phyloP scores from a whole-genome alignment of 495 filamentous ascomycete species.

The Copromyces sp. region DNA sequence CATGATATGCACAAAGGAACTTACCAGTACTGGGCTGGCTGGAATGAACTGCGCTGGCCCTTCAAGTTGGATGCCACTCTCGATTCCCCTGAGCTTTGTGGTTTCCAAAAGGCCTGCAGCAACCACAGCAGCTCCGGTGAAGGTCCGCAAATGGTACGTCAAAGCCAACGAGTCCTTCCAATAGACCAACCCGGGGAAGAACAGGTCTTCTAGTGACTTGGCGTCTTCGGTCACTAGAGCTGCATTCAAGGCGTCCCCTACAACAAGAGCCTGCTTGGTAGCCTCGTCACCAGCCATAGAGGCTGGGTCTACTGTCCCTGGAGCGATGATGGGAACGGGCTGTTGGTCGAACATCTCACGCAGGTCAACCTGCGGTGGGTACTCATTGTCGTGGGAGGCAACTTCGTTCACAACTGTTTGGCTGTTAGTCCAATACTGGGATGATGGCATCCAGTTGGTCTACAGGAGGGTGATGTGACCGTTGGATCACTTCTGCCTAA shows the following conservation, averaged over 20 bases:
- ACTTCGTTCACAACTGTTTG: no score
- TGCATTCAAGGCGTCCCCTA: conserved; percentile 8
- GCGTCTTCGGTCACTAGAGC: conserved; percentile 10
- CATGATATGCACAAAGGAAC: background rate
- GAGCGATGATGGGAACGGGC: conserved; percentile 13
- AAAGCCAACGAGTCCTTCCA: conserved; percentile 25
- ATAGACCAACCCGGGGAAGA: conserved; percentile 15
- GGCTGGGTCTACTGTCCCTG: conserved; percentile 7
- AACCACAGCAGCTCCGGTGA: conserved; percentile 5
- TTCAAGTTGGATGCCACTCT: conserved; percentile 4
- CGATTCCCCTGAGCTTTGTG: conserved; percentile 6
- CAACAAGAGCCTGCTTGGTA: background rate
- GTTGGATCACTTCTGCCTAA: no score
- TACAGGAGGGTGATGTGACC: no score
- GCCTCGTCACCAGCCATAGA: conserved; percentile 2
- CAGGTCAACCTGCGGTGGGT: conserved; percentile 8
- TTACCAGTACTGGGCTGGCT: conserved; percentile 9
- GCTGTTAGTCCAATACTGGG: no score
- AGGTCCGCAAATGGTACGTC: conserved; percentile 24
- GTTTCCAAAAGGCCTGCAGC: conserved; percentile 14
- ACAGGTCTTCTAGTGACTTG: conserved; percentile 9
- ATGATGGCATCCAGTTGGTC: no score
- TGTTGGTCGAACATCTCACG: conserved; percentile 10
- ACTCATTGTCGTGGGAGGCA: no score
- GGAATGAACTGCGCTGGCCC: conserved; percentile 7